A percentile compares a stretch with the other conserved stretches of the same genome.
Evolutionary conservation across 2,329 filamentous ascomycete species (phyloP).

Genomic region (Alternaria sp.): DNA sequence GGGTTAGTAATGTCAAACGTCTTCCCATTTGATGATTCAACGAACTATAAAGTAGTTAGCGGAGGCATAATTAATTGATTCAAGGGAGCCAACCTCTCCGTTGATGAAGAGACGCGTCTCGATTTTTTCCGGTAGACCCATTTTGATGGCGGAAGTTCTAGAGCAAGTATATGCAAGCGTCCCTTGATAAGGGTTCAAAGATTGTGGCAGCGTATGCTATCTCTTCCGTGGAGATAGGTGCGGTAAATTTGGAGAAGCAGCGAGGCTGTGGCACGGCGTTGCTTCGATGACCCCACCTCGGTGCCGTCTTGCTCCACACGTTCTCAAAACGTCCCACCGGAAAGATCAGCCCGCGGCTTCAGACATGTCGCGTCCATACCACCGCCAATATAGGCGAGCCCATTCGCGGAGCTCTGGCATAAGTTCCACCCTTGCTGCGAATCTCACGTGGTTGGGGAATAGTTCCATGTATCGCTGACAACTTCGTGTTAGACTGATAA

Average conservation of each 20-base stretch:
- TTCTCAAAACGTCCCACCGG: constrained; percentile 22
- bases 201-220: background rate
- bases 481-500: background rate
- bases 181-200: background rate
- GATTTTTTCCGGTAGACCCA: constrained; percentile 38
- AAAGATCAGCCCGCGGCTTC: constrained; percentile 26
- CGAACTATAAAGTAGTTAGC: constrained; percentile 30
- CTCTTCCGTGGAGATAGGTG: background rate
- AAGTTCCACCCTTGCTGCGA: constrained; percentile 12
- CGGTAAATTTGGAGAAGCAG: background rate
- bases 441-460: constrained; percentile 13
- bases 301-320: constrained; percentile 6
- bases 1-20: constrained; percentile 75
- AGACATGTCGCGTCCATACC: constrained; percentile 14
- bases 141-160: constrained; percentile 10
- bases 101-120: constrained; percentile 46
- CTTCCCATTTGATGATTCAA: constrained; percentile 40
- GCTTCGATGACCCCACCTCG: constrained; percentile 20
- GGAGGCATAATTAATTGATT: background rate
- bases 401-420: constrained; percentile 17
- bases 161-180: background rate
- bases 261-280: background rate
- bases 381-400: constrained; percentile 18
- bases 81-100: constrained; percentile 30
- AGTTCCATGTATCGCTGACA: constrained; percentile 4